Evolutionary conservation across 768 basidiomycete genomes (phyloP).

Genomic region (Termitomyces sp.): DNA sequence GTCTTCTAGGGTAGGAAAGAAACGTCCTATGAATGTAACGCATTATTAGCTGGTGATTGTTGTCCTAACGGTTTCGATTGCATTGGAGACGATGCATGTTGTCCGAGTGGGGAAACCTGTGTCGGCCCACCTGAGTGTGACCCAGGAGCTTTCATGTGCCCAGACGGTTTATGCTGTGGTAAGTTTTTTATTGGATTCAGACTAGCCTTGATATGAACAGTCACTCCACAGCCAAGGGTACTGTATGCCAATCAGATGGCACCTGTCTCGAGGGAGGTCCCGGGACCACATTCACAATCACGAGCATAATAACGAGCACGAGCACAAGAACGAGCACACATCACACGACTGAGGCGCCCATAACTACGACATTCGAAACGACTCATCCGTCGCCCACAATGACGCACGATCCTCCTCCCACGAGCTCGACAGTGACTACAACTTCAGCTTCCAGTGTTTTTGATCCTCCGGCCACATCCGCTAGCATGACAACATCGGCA

Average conservation of each 20-base stretch:
- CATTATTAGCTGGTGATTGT: too few species aligned
- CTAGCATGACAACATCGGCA: too few species aligned
- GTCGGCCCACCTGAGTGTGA: too few species aligned
- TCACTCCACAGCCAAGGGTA: neutral
- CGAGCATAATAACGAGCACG: too few species aligned
- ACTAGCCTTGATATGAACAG: neutral
- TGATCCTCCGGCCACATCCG: neutral
- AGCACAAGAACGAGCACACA: neutral
- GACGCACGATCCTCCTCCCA: too few species aligned
- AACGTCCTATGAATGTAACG: too few species aligned
- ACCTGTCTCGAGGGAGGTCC: neutral
- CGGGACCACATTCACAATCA: too few species aligned
- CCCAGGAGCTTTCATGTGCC: too few species aligned
- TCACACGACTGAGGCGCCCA: neutral
- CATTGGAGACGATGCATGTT: neutral
- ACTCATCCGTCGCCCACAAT: neutral
- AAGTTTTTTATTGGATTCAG: neutral
- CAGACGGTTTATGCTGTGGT: neutral
- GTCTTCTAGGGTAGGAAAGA: too few species aligned
- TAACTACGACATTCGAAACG: neutral
- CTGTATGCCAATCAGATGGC: neutral
- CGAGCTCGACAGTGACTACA: neutral
- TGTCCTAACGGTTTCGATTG: neutral
- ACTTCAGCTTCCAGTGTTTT: neutral
- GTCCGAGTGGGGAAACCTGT: neutral